Percentiles rank a stretch among this genome's conserved stretches.
Evolutionary conservation across 805 yeast species (phyloP).

Genomic region (Hemisphaericaspora nanyangensis): DNA sequence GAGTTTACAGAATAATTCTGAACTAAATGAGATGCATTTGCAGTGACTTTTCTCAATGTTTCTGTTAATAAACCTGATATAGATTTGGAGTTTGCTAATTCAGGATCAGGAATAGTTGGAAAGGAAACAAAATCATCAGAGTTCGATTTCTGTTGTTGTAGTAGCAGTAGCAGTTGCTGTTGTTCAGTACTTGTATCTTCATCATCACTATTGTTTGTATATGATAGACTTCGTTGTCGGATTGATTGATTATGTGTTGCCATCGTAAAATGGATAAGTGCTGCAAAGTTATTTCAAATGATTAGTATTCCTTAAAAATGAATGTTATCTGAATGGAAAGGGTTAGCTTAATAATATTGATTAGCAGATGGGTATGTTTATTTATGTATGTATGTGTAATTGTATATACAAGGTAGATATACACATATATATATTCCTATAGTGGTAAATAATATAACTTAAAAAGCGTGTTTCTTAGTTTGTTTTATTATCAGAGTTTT

Average conservation of each 20-base stretch:
- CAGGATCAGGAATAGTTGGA: slow-evolving; percentile 43
- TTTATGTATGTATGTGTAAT: too few species aligned
- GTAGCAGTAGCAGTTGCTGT: background rate
- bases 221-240: slow-evolving; percentile 1
- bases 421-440: too few species aligned
- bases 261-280: background rate
- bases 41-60: slow-evolving; percentile 39
- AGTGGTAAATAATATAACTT: too few species aligned
- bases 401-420: too few species aligned
- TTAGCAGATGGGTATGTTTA: too few species aligned
- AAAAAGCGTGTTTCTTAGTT: too few species aligned
- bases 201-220: slow-evolving; percentile 14
- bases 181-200: slow-evolving; percentile 3
- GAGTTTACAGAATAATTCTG: slow-evolving; percentile 14
- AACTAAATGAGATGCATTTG: slow-evolving; percentile 38
- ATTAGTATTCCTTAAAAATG: too few species aligned
- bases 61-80: slow-evolving; percentile 32
- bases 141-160: background rate
- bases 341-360: too few species aligned
- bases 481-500: too few species aligned
- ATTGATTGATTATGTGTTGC: background rate
- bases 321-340: too few species aligned
- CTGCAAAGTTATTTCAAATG: too few species aligned
- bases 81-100: slow-evolving; percentile 29
- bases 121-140: slow-evolving; percentile 36